Evolutionary conservation across 1,284 basidiomycete genomes (phyloP).

Genomic region (Sporisorium iseilematis-ciliati): DNA sequence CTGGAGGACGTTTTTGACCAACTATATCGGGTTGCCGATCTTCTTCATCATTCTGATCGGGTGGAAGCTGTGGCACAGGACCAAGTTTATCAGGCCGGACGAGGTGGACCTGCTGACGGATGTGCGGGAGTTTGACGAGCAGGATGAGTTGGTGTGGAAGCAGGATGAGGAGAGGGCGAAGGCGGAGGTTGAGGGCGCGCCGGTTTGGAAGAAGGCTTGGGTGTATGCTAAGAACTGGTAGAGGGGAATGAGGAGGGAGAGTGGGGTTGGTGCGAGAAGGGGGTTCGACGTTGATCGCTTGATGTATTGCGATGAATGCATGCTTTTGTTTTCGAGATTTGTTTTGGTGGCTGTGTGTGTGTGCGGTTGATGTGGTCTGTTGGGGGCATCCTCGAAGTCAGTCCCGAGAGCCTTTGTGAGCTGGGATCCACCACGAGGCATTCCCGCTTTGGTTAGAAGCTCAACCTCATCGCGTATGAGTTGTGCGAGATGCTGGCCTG

Average conservation of each 20-base stretch:
- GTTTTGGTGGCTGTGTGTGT: too few species aligned
- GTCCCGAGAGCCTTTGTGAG: too few species aligned
- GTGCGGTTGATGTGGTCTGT: too few species aligned
- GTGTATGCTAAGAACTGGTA: slow-evolving; percentile 54
- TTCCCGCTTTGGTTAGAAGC: too few species aligned
- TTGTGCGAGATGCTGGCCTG: too few species aligned
- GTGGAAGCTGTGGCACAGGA: slow-evolving; percentile 57
- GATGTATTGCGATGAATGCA: background rate
- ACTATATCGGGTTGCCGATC: slow-evolving; percentile 63
- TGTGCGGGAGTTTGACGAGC: slow-evolving; percentile 50
- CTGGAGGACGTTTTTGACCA: slow-evolving; percentile 76
- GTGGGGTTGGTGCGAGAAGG: background rate
- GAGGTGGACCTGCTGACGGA: slow-evolving; percentile 63
- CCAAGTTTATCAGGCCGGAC: slow-evolving; percentile 38
- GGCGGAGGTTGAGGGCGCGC: slow-evolving; percentile 14
- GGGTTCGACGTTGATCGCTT: too few species aligned
- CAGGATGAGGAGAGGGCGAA: slow-evolving; percentile 44
- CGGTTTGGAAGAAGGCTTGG: slow-evolving; percentile 38
- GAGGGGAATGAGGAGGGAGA: background rate
- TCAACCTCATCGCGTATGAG: too few species aligned
- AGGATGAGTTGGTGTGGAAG: slow-evolving; percentile 43
- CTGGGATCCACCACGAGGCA: too few species aligned
- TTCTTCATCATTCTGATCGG: slow-evolving; percentile 58
- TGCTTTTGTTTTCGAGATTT: too few species aligned
- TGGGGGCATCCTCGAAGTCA: too few species aligned